Percentiles rank a stretch among this genome's conserved stretches.
phyloP scores from a whole-genome alignment of 1,284 basidiomycete species.

The Wolfiporia cocos region DNA sequence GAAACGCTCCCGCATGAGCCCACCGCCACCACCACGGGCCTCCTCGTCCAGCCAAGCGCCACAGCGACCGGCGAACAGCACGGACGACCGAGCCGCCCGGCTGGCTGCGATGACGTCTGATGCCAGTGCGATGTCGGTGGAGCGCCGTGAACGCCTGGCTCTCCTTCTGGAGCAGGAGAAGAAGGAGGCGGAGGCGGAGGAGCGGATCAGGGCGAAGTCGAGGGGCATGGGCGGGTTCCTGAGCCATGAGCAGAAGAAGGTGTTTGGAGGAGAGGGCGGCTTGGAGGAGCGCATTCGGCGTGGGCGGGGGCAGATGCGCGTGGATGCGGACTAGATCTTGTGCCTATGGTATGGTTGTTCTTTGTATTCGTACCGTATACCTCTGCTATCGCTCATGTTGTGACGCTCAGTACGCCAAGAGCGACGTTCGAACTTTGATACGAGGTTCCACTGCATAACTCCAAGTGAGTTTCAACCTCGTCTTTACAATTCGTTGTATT shows the following conservation, averaged over 20 bases:
- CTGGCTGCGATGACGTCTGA: slow-evolving; percentile 82
- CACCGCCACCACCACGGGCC: slow-evolving; percentile 30
- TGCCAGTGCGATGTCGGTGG: slow-evolving; percentile 55
- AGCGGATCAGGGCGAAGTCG: slow-evolving; percentile 52
- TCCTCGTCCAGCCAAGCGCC: slow-evolving; percentile 17
- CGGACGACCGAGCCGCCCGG: slow-evolving; percentile 69
- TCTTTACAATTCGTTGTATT: too few relatives aligned
- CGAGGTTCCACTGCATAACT: too few relatives aligned
- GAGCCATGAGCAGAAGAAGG: slow-evolving; percentile 68
- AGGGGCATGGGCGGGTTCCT: slow-evolving; percentile 71
- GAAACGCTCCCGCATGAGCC: slow-evolving; percentile 38
- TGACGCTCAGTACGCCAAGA: too few relatives aligned
- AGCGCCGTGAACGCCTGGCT: slow-evolving; percentile 65
- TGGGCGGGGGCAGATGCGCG: slow-evolving; percentile 39
- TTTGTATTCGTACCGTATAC: not conserved
- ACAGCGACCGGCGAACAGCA: slow-evolving; percentile 19
- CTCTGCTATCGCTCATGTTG: not conserved
- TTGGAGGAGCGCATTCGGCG: slow-evolving; percentile 69
- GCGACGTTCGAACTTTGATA: too few relatives aligned
- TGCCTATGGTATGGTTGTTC: not conserved
- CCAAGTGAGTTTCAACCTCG: too few relatives aligned
- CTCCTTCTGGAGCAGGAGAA: slow-evolving; percentile 66
- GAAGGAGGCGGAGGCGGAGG: slow-evolving; percentile 62
- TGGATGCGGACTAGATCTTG: slow-evolving; percentile 21
- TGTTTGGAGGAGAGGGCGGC: slow-evolving; percentile 71